Conservation (phyloP, 768 basidiomycete genomes). For the Phanerodontia chrysosporium region DNA sequence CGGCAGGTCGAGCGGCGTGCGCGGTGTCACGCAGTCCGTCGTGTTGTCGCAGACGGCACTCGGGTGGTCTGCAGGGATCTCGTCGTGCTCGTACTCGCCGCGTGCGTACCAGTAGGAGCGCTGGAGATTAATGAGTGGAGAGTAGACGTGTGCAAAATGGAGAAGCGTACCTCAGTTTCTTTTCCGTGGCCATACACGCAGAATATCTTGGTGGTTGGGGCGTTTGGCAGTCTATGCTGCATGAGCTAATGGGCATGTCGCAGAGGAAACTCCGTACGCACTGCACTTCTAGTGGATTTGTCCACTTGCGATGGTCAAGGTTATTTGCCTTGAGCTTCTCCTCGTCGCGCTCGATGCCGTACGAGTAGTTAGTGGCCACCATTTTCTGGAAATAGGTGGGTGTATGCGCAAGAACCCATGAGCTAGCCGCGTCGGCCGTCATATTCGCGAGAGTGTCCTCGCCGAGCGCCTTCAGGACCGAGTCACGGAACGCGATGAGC, state of each 20-base stretch:
- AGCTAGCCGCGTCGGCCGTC: constrained; percentile 69
- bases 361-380: constrained; percentile 82
- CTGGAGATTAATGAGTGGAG: constrained; percentile 30
- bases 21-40: constrained; percentile 39
- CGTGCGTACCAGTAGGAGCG: constrained; percentile 89
- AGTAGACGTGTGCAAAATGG: constrained; percentile 4
- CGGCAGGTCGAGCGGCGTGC: constrained; percentile 49
- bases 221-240: constrained; percentile 72
- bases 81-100: constrained; percentile 65
- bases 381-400: constrained; percentile 86
- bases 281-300: constrained; percentile 84
- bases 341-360: constrained; percentile 80
- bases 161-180: constrained; percentile 73
- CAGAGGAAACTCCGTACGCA: too few species aligned
- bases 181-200: constrained; percentile 96
- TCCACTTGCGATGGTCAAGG: constrained; percentile 80
- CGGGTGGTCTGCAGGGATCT: constrained; percentile 41
- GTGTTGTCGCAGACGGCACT: constrained; percentile 43
- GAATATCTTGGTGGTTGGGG: constrained; percentile 88
- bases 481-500: constrained; percentile 72
- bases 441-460: constrained; percentile 48
- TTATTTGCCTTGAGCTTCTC: constrained; percentile 60
- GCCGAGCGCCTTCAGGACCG: constrained; percentile 8
- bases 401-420: constrained; percentile 82
- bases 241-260: too few species aligned